phyloP scores from a whole-genome alignment of 1,284 basidiomycete species.

The Chondrostereum purpureum region DNA sequence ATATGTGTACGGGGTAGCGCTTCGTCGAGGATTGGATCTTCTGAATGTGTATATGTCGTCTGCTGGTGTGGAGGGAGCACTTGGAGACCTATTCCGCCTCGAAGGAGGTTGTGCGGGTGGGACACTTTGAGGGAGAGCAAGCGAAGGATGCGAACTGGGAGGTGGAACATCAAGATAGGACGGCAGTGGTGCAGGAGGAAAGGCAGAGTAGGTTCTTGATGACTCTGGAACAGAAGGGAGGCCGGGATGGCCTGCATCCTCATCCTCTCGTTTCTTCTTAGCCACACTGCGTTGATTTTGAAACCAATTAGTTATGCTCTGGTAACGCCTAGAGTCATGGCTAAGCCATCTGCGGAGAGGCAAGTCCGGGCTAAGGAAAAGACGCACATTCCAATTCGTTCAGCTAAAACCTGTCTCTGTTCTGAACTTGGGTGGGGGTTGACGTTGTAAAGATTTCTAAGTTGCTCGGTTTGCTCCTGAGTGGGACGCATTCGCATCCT shows the following conservation, averaged over 20 bases:
- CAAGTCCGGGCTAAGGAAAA: constrained; percentile 17
- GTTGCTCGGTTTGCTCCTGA: constrained; percentile 56
- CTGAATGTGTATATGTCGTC: constrained; percentile 28
- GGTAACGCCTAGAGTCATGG: constrained; percentile 55
- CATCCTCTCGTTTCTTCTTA: constrained; percentile 58
- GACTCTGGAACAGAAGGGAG: constrained; percentile 22
- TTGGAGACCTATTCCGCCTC: constrained; percentile 25
- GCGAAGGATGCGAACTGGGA: constrained; percentile 20
- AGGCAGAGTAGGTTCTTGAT: constrained; percentile 37
- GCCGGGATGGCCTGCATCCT: constrained; percentile 22
- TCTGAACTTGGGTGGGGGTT: constrained; percentile 63
- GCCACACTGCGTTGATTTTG: constrained; percentile 74
- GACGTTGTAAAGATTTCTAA: constrained; percentile 52
- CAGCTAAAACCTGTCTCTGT: constrained; percentile 54
- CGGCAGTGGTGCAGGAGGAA: constrained; percentile 39
- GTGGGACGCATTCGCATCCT: constrained; percentile 58
- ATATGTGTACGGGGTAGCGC: constrained; percentile 39
- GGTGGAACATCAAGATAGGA: constrained; percentile 25
- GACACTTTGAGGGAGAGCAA: constrained; percentile 16
- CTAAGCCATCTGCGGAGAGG: constrained; percentile 17
- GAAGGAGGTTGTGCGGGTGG: constrained; percentile 14
- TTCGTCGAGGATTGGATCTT: constrained; percentile 34
- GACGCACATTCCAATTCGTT: constrained; percentile 67
- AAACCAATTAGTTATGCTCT: constrained; percentile 78
- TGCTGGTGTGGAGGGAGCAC: constrained; percentile 24